phyloP scores from a whole-genome alignment of 176 grass and related monocot genomes.

The Poa annua region DNA sequence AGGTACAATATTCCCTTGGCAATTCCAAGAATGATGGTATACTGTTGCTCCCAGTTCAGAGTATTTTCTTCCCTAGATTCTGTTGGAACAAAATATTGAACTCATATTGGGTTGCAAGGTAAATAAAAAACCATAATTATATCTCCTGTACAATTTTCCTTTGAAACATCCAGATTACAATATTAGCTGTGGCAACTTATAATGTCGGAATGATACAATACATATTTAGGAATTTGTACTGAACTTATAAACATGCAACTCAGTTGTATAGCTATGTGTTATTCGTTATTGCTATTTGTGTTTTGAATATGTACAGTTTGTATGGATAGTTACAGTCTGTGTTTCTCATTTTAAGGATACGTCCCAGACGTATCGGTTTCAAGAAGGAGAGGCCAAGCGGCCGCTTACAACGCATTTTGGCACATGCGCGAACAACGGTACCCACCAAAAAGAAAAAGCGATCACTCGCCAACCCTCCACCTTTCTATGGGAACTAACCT shows the following conservation, averaged over 20 bases:
- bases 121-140: neutral
- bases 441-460: no score
- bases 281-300: neutral
- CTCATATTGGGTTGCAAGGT: neutral
- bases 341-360: no score
- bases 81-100: neutral
- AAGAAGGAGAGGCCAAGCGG: no score
- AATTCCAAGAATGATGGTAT: constrained; percentile 53
- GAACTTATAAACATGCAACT: neutral
- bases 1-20: constrained; percentile 56
- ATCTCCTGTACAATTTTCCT: neutral
- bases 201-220: neutral
- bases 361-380: no score
- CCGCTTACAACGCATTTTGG: no score
- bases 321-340: neutral
- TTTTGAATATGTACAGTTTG: neutral
- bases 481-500: no score
- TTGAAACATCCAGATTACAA: neutral
- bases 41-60: constrained; percentile 47
- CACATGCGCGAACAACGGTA: no score
- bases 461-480: no score
- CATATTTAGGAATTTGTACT: neutral
- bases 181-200: neutral
- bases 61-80: neutral
- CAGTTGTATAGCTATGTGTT: neutral